Conservation (phyloP, 2,329 filamentous ascomycete species). For the Piedraia hortae region DNA sequence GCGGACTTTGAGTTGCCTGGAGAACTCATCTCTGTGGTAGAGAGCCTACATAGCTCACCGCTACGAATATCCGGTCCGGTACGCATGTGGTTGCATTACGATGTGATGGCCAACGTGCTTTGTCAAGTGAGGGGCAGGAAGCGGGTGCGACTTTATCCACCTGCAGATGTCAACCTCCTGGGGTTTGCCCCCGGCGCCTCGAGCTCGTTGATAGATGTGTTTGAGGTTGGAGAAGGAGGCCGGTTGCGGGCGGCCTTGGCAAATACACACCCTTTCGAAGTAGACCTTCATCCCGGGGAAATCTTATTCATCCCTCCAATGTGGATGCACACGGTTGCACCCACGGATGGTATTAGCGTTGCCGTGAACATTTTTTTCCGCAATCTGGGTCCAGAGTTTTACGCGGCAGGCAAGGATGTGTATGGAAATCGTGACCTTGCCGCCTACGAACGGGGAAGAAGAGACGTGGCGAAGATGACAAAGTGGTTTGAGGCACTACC, state of each 20-base stretch:
- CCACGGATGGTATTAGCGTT: slow-evolving; percentile 28
- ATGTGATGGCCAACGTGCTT: slow-evolving; percentile 71
- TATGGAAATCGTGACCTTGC: slow-evolving; percentile 72
- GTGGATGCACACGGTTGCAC: slow-evolving; percentile 55
- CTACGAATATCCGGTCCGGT: slow-evolving; percentile 54
- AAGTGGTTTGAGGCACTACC: slow-evolving; percentile 38
- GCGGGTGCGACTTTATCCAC: slow-evolving; percentile 49
- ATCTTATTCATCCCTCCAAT: slow-evolving; percentile 56
- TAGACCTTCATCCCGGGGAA: slow-evolving; percentile 39
- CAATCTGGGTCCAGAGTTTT: slow-evolving; percentile 28
- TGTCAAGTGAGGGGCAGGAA: slow-evolving; percentile 54
- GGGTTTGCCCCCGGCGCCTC: slow-evolving; percentile 51
- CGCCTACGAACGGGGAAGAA: slow-evolving; percentile 56
- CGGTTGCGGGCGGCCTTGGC: slow-evolving; percentile 6
- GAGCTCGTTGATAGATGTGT: slow-evolving; percentile 51
- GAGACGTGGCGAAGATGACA: slow-evolving; percentile 39
- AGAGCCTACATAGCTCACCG: slow-evolving; percentile 50
- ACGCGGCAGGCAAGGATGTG: slow-evolving; percentile 51
- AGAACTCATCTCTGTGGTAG: slow-evolving; percentile 27
- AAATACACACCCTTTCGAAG: slow-evolving; percentile 36
- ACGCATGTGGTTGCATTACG: slow-evolving; percentile 77
- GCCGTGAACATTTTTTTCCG: slow-evolving; percentile 82
- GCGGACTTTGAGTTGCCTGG: slow-evolving; percentile 42
- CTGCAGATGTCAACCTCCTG: slow-evolving; percentile 40
- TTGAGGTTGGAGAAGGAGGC: slow-evolving; percentile 14